Evolutionary conservation across 2,329 filamentous ascomycete genomes (phyloP).

Genomic region (Microsporum canis): DNA sequence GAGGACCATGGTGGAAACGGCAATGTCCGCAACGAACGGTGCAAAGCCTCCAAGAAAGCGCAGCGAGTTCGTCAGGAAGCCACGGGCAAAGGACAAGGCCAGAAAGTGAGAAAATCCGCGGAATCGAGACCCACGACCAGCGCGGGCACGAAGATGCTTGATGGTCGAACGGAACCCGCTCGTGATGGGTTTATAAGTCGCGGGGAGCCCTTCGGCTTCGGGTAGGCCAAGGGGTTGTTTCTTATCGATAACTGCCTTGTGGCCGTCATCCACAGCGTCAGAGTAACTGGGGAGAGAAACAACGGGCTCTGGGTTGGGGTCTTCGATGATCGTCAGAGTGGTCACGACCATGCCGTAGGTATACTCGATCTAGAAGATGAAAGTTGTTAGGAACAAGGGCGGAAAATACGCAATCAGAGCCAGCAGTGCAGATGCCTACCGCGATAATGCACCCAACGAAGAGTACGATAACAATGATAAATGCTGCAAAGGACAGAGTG

Average conservation of each 20-base stretch:
- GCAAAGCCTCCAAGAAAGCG: constrained; percentile 36
- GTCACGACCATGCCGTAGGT: constrained; percentile 50
- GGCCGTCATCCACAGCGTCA: constrained; percentile 18
- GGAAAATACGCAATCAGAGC: background rate
- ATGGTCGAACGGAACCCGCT: constrained; percentile 48
- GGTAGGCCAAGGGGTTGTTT: constrained; percentile 29
- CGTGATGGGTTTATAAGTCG: constrained; percentile 50
- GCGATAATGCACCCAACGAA: constrained; percentile 18
- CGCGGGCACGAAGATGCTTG: constrained; percentile 50
- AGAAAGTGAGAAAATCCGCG: constrained; percentile 51
- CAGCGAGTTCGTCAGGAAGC: constrained; percentile 38
- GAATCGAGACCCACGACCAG: constrained; percentile 56
- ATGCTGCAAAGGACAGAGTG: constrained; percentile 19
- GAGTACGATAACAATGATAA: constrained; percentile 21
- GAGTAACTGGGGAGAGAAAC: constrained; percentile 33
- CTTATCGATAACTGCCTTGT: constrained; percentile 12
- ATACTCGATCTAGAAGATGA: constrained; percentile 38
- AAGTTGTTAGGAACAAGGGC: background rate
- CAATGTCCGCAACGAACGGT: constrained; percentile 47
- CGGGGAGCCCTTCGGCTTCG: constrained; percentile 30
- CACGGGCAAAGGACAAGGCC: constrained; percentile 37
- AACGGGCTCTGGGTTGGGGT: constrained; percentile 36
- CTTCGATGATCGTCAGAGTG: constrained; percentile 54
- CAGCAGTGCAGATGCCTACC: constrained; percentile 17
- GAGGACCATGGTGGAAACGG: constrained; percentile 57